phyloP scores from a whole-genome alignment of 2,329 filamentous ascomycete genomes.

The Cladophialophora chaetospira region DNA sequence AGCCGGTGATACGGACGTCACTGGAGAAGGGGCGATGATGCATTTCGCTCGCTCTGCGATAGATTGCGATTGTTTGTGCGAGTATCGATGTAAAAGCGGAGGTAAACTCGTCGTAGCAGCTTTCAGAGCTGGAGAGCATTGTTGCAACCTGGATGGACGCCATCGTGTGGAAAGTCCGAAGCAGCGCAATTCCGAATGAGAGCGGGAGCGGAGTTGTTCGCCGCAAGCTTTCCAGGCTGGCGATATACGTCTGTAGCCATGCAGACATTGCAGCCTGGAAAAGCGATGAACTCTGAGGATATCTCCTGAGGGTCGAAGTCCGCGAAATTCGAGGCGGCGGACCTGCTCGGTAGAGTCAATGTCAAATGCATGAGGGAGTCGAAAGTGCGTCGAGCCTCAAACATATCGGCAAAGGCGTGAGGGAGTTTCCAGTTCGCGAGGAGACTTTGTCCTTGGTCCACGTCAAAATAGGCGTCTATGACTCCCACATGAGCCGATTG shows the following conservation, averaged over 20 bases:
- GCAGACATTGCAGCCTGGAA: not conserved
- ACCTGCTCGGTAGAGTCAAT: not conserved
- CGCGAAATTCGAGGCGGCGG: not conserved
- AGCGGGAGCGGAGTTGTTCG: not conserved
- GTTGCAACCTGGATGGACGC: constrained; percentile 3
- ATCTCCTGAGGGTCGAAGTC: not conserved
- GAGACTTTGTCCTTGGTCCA: not conserved
- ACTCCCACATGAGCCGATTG: constrained; percentile 2
- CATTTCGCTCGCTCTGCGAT: not conserved
- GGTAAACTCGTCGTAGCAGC: not conserved
- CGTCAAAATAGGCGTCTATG: not conserved
- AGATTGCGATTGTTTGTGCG: not conserved
- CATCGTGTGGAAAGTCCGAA: not conserved
- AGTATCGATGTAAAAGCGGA: constrained; percentile 4
- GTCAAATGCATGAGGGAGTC: not conserved
- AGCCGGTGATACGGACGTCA: not conserved
- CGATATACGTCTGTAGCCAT: not conserved
- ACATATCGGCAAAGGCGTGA: not conserved
- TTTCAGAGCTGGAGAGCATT: not conserved
- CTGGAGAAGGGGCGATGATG: not conserved
- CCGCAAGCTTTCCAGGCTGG: not conserved
- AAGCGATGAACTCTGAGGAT: not conserved
- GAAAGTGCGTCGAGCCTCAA: not conserved
- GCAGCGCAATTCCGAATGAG: not conserved
- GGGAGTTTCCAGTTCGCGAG: not conserved